A percentile compares a stretch with the other conserved stretches of the same genome.
Evolutionary conservation across 345 rosid genomes (phyloP).

Genomic region (Pistacia vera): DNA sequence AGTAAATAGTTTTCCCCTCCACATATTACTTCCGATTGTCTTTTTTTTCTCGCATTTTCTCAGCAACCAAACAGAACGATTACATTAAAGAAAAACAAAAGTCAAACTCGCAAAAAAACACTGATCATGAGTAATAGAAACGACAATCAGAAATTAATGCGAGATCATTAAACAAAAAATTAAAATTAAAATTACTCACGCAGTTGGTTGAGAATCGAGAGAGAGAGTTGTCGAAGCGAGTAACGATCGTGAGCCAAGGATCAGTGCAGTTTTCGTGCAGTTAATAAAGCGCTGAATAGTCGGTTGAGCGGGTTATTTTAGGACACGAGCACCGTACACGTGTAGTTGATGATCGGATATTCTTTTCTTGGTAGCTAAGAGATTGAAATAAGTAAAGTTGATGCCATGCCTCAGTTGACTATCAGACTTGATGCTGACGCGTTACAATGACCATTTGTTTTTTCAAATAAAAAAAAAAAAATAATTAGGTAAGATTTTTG

Average conservation of each 20-base stretch:
- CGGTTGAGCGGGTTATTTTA: background rate
- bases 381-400: background rate
- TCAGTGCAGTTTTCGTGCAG: background rate
- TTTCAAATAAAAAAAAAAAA: too few species aligned
- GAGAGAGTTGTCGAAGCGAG: background rate
- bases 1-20: background rate
- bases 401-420: background rate
- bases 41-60: background rate
- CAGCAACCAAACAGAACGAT: slow-evolving; percentile 3
- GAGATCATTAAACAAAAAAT: background rate
- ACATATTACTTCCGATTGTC: background rate
- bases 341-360: slow-evolving; percentile 4
- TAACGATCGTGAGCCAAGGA: too few species aligned
- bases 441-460: too few species aligned
- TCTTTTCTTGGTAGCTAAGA: slow-evolving; percentile 7
- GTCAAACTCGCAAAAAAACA: background rate
- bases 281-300: background rate
- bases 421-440: background rate
- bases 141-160: background rate
- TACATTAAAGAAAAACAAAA: background rate
- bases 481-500: too few species aligned
- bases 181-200: background rate
- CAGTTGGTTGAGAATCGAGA: background rate
- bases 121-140: background rate
- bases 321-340: slow-evolving; percentile 8